Base-by-base conservation (phyloP, 805 yeast genomes). In the Starmera dryadoides region DNA sequence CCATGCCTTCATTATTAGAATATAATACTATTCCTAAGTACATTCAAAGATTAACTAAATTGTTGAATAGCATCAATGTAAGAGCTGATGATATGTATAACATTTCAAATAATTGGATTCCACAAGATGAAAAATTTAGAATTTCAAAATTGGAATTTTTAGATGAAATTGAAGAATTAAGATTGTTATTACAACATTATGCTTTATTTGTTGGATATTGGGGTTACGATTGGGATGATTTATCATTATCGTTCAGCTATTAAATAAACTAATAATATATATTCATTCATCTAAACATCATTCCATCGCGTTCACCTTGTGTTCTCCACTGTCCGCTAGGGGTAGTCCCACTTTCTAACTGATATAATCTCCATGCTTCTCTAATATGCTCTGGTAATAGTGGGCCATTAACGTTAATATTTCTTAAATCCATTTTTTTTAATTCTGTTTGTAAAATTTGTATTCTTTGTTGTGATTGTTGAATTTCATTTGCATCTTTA, bases 291-390 rank as follows among this genome's bases (percentile, higher is more conserved):
- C 91, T 64, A 49, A 84, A 86, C 69, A 84, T 59, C 56, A 71
- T 57, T 1, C 91, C 91, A 50, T 79, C 83, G 2, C 80, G 76
- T 35, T 75, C 84, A 12, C 86, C 86, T 53, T 82, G 86, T 7
- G 70, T 59, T 41, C 89, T 67, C 86, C 89, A 83, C 38, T 77
- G 75, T 2, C 81, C 73, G 9, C 68, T 65, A 6, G 84, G 77
- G 2, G 78, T 71, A 3, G 79, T 72, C 25, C 81, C 79, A 37
- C 73, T 76, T 51, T 88, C 95, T 33, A 71, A 46, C 47, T 75
- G 77, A 48, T 80, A 83, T 35, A 83, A 58, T 48, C 94, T 67
- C 91, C 94, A 86, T 1, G 96, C 96, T 50, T 87, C 95, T 37
- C 94, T 63, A 22, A 89, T 70, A 54, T 89, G 94, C 43, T 85